Evolutionary conservation across 2,329 filamentous ascomycete species (phyloP).

Genomic region (Epichloe bromicola): DNA sequence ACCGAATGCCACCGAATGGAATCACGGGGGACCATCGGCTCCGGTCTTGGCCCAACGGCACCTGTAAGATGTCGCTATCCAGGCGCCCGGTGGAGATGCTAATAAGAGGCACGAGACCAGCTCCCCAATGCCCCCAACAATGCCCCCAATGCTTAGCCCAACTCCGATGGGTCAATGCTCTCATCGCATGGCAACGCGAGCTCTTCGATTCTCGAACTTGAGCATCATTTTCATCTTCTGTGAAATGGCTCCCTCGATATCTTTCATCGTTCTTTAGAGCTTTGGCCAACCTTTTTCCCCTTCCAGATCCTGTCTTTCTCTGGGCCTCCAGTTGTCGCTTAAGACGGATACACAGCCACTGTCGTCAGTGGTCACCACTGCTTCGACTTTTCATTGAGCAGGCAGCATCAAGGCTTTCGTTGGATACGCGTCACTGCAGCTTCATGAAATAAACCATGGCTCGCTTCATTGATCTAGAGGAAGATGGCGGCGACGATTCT

Average conservation of each 20-base stretch:
- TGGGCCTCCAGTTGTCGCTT: too few relatives aligned
- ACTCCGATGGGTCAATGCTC: neutral
- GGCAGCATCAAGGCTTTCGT: neutral
- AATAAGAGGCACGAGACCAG: slow-evolving; percentile 3
- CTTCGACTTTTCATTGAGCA: neutral
- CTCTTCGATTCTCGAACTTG: neutral
- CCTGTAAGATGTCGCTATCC: neutral
- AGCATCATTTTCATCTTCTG: neutral
- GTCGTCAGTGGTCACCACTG: neutral
- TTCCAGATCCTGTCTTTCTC: neutral
- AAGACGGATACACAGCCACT: neutral
- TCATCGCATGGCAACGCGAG: neutral
- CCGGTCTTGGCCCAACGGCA: neutral
- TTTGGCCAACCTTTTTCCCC: neutral
- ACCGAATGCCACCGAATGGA: neutral
- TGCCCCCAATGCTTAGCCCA: neutral
- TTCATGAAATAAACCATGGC: slow-evolving; percentile 8
- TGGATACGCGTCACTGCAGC: neutral
- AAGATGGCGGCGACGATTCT: slow-evolving; percentile 6
- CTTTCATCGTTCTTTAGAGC: neutral
- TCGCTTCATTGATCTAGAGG: slow-evolving; percentile 13
- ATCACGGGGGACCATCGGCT: neutral
- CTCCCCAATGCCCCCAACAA: neutral
- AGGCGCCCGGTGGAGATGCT: slow-evolving; percentile 1
- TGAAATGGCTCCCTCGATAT: slow-evolving; percentile 6